A percentile compares a stretch with the other conserved stretches of the same genome.
Conservation (phyloP, 1,139 yeast species). For the Geotrichum bryndzae region DNA sequence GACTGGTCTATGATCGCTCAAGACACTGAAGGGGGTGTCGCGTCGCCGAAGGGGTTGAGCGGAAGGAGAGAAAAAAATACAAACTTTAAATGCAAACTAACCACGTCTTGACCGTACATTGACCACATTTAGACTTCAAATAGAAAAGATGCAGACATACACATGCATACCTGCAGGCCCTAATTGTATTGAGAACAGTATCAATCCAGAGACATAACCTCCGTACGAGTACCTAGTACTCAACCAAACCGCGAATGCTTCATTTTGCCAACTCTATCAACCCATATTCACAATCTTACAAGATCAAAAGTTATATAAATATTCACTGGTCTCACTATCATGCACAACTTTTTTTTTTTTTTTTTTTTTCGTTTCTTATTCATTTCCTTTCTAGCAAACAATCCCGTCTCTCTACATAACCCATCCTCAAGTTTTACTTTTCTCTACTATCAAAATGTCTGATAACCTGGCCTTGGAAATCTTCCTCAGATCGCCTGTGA, state of each 20-base stretch:
- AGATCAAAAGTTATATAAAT: neutral
- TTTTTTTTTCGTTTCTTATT: neutral
- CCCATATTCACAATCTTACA: neutral
- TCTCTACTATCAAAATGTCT: conserved; percentile 32
- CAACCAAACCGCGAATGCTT: neutral
- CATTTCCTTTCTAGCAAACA: neutral
- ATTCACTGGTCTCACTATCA: neutral
- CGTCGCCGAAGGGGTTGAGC: neutral
- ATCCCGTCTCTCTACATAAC: neutral
- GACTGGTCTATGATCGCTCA: neutral
- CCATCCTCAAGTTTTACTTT: neutral
- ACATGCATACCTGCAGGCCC: neutral
- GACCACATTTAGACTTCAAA: no score
- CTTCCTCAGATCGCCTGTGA: conserved; percentile 73
- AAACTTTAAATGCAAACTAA: neutral
- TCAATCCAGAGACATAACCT: neutral
- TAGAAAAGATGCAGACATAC: neutral
- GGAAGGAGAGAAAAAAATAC: neutral
- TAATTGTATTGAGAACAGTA: neutral
- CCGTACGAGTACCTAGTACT: neutral
- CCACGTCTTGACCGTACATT: neutral
- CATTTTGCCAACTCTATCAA: neutral
- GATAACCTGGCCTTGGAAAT: conserved; percentile 61
- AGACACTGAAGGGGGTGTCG: neutral
- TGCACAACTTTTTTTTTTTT: neutral